phyloP scores from a whole-genome alignment of 1,284 basidiomycete species.

The Ustanciosporium gigantosporum region DNA sequence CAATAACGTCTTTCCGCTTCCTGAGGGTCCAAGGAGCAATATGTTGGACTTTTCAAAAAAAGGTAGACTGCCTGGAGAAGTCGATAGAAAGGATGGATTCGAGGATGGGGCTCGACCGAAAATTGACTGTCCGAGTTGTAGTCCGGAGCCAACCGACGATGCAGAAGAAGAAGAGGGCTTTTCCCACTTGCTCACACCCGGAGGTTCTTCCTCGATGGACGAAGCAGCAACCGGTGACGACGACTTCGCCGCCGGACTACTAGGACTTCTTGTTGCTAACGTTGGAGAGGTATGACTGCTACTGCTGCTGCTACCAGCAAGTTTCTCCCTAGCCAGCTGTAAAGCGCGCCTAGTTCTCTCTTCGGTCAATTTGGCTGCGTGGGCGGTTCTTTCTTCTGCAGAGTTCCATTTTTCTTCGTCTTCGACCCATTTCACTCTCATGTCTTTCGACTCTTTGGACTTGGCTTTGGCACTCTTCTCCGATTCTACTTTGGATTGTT shows the following conservation, averaged over 20 bases:
- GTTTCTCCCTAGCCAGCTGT: constrained; percentile 5
- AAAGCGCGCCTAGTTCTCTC: constrained; percentile 20
- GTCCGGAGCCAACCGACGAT: neutral
- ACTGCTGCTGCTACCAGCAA: too few species aligned
- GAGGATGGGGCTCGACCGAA: too few species aligned
- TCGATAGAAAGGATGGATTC: constrained; percentile 5
- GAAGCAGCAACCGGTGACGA: too few species aligned
- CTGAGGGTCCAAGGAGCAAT: constrained; percentile 77
- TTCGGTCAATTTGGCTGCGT: constrained; percentile 11
- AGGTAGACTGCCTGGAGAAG: constrained; percentile 7
- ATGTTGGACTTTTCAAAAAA: constrained; percentile 78
- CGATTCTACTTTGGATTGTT: too few species aligned
- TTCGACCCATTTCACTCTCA: too few species aligned
- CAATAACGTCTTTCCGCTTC: constrained; percentile 42
- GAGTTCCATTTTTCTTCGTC: constrained; percentile 11
- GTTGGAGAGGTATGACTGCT: too few species aligned
- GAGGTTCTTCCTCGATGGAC: too few species aligned
- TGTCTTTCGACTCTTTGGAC: too few species aligned
- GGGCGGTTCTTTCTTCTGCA: constrained; percentile 11
- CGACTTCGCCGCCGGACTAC: neutral
- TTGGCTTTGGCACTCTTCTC: too few species aligned
- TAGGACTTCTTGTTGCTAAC: too few species aligned
- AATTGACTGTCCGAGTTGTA: too few species aligned
- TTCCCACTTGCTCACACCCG: too few species aligned
- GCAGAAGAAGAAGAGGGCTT: neutral